These are phyloP conservation scores for Cyamopsis tetragonoloba DNA, from an alignment of 306 rosid genomes.

Conservation along the genomic window DNA sequence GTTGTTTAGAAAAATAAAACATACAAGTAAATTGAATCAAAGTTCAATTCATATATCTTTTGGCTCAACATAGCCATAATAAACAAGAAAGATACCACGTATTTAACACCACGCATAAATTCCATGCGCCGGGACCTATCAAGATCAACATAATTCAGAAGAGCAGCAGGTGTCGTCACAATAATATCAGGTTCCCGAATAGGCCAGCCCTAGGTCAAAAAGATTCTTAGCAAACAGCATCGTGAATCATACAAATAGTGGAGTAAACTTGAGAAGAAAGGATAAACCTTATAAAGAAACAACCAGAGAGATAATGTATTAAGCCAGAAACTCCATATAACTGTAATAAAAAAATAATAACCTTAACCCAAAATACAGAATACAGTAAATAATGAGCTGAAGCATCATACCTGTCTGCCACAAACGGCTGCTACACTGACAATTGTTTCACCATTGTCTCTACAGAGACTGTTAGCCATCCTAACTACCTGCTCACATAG, in stretches of 20 bases:
- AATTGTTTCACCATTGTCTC: constrained; percentile 58
- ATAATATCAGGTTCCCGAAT: constrained; percentile 65
- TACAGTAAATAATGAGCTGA: background rate
- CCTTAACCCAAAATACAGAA: background rate
- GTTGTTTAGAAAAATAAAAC: constrained; percentile 20
- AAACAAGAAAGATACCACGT: constrained; percentile 60
- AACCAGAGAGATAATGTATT: background rate
- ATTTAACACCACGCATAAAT: constrained; percentile 71
- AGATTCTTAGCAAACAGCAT: constrained; percentile 4
- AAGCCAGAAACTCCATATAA: constrained; percentile 8
- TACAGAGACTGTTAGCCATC: constrained; percentile 74
- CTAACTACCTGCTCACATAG: constrained; percentile 85
- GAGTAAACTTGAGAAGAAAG: background rate
- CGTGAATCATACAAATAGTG: no score
- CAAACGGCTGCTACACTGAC: constrained; percentile 70
- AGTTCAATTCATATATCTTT: background rate
- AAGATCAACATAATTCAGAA: constrained; percentile 73
- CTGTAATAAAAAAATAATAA: background rate
- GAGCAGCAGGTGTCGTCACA: constrained; percentile 94
- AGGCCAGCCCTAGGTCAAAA: constrained; percentile 82
- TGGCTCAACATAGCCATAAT: background rate
- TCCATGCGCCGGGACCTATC: constrained; percentile 48
- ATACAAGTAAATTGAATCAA: background rate
- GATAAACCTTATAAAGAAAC: constrained; percentile 2
- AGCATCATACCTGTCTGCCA: constrained; percentile 76